Percentiles rank a stretch among this genome's conserved stretches.
phyloP scores from a whole-genome alignment of 2,329 filamentous ascomycete species.

The Fragosphaeria purpurea region DNA sequence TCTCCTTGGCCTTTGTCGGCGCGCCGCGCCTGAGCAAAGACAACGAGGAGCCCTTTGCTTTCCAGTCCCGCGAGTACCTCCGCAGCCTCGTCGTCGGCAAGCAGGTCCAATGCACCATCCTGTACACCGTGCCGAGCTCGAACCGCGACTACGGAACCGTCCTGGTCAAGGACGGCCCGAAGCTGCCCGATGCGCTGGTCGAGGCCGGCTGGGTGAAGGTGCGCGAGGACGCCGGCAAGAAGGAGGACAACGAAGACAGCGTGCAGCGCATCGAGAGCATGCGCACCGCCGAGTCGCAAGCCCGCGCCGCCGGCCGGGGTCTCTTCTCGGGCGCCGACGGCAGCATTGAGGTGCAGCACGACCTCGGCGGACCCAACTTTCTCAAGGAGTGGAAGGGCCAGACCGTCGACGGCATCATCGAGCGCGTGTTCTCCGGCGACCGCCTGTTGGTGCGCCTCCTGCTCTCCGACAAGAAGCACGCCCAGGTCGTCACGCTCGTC shows the following conservation, averaged over 20 bases:
- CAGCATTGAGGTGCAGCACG: constrained; percentile 68
- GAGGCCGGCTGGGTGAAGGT: constrained; percentile 89
- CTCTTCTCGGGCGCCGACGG: constrained; percentile 61
- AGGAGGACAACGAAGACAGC: constrained; percentile 74
- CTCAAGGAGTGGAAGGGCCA: constrained; percentile 77
- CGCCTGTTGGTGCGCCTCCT: constrained; percentile 76
- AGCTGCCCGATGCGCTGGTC: constrained; percentile 72
- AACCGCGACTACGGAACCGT: constrained; percentile 83
- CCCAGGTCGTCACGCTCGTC: constrained; percentile 79
- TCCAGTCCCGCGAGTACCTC: constrained; percentile 89
- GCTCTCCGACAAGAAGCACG: constrained; percentile 70
- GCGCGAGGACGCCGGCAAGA: constrained; percentile 84
- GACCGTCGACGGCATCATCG: constrained; percentile 74
- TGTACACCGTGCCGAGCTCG: constrained; percentile 78
- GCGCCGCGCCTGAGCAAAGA: constrained; percentile 81
- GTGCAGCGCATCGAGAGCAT: constrained; percentile 65
- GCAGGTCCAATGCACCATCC: constrained; percentile 69
- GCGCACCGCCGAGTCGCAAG: constrained; percentile 64
- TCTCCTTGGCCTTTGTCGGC: constrained; percentile 87
- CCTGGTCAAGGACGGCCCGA: constrained; percentile 62
- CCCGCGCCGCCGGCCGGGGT: constrained; percentile 69
- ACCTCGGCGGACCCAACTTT: constrained; percentile 70
- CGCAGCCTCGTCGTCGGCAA: constrained; percentile 79
- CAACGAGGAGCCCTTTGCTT: constrained; percentile 85
- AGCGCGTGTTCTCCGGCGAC: constrained; percentile 86